Conservation (phyloP, 257 asterid species). For the Solanum pinnatisectum region DNA sequence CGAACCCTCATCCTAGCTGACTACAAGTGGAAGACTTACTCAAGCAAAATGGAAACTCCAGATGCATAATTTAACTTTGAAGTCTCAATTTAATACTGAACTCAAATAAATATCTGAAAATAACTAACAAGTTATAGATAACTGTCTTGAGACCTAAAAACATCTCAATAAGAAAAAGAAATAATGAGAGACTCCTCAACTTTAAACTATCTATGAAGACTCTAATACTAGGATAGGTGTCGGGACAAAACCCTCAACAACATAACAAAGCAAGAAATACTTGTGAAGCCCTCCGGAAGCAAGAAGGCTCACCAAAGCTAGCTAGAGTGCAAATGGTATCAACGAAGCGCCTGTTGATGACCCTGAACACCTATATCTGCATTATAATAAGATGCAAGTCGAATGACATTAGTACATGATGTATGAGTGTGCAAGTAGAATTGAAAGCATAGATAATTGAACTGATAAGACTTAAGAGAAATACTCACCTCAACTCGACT, state of each 20-base stretch:
- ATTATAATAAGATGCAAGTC: too few relatives aligned
- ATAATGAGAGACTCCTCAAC: neutral
- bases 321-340: neutral
- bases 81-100: neutral
- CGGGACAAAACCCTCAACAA: neutral
- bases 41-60: neutral
- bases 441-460: neutral
- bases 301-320: neutral
- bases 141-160: neutral
- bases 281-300: neutral
- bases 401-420: neutral
- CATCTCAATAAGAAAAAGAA: neutral
- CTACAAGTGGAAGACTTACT: neutral
- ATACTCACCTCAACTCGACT: too few relatives aligned
- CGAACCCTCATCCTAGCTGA: neutral
- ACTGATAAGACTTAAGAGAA: too few relatives aligned
- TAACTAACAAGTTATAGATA: neutral
- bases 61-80: neutral
- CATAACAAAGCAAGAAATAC: neutral
- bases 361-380: rapidly evolving
- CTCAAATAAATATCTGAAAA: too few relatives aligned
- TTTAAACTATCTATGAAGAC: neutral
- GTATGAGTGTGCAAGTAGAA: neutral
- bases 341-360: neutral
- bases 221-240: neutral